Conservation (phyloP, 163 green algal species). For the Chlorella variabilis region DNA sequence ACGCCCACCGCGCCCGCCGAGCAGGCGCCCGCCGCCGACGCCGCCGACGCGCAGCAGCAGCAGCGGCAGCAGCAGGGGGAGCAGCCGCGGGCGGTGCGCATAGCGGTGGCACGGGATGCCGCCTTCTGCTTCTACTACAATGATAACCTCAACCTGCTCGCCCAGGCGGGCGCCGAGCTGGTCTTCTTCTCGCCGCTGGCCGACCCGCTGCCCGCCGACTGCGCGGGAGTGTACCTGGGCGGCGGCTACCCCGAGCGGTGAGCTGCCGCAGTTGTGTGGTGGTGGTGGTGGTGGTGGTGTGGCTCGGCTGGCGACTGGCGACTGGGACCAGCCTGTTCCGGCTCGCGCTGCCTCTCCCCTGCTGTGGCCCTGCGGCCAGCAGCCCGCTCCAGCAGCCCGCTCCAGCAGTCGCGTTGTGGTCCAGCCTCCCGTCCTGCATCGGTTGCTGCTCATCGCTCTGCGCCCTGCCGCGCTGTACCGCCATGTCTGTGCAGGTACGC, state of each 20-base stretch:
- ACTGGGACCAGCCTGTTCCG: too few relatives aligned
- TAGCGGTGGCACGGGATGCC: constrained; percentile 85
- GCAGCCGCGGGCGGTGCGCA: constrained; percentile 40
- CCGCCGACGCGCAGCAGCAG: background rate
- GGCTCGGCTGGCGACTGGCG: too few relatives aligned
- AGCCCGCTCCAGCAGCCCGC: too few relatives aligned
- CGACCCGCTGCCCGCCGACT: constrained; percentile 68
- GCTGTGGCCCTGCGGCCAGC: too few relatives aligned
- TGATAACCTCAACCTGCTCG: constrained; percentile 79
- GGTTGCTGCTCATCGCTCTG: too few relatives aligned
- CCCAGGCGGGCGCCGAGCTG: constrained; percentile 77
- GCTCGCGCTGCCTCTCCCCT: too few relatives aligned
- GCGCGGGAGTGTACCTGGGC: constrained; percentile 85
- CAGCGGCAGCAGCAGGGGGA: background rate
- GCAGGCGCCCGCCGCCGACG: background rate
- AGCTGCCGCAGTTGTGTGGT: background rate
- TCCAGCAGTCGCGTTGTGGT: too few relatives aligned
- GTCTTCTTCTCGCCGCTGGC: constrained; percentile 89
- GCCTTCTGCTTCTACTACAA: constrained; percentile 92
- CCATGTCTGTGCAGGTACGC: constrained; percentile 64
- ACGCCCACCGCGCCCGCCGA: background rate
- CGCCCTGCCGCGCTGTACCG: too few relatives aligned
- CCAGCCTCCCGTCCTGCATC: too few relatives aligned
- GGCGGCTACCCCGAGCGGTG: constrained; percentile 83
- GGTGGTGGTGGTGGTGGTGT: too few relatives aligned